Conservation (phyloP, 495 filamentous ascomycete genomes). For the Jackrogersella minutella region DNA sequence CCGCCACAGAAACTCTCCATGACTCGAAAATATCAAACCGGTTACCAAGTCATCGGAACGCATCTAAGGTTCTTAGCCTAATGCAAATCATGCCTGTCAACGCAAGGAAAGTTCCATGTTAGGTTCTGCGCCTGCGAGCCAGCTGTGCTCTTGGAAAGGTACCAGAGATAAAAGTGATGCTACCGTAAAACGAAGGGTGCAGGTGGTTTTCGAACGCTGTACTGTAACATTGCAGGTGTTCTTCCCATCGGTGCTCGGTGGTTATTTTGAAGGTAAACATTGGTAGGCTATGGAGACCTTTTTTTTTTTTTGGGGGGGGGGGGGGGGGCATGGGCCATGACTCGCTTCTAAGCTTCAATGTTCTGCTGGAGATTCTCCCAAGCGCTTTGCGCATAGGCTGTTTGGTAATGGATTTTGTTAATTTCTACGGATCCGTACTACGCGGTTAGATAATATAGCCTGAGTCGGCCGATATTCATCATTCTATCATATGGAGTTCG, state of each 20-base stretch:
- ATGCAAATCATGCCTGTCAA: slow-evolving; percentile 33
- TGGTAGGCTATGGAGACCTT: neutral
- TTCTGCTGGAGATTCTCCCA: too few relatives aligned
- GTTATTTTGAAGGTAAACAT: slow-evolving; percentile 10
- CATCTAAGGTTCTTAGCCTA: slow-evolving; percentile 24
- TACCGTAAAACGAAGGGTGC: neutral
- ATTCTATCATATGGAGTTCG: slow-evolving; percentile 6
- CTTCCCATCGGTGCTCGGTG: slow-evolving; percentile 17
- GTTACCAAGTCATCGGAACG: slow-evolving; percentile 30
- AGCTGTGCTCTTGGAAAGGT: neutral
- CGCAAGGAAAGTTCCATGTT: slow-evolving; percentile 3
- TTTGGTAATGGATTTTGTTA: slow-evolving; percentile 17
- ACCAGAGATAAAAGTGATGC: slow-evolving; percentile 1
- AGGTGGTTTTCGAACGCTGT: neutral
- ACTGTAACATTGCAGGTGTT: neutral
- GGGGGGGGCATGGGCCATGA: too few relatives aligned
- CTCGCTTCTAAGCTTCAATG: too few relatives aligned
- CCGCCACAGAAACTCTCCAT: neutral
- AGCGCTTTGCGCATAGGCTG: slow-evolving; percentile 26
- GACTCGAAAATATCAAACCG: slow-evolving; percentile 25
- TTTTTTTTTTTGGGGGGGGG: too few relatives aligned
- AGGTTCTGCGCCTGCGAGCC: slow-evolving; percentile 7
- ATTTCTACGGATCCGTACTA: slow-evolving; percentile 22
- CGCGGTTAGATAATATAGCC: slow-evolving; percentile 22
- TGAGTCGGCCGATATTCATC: slow-evolving; percentile 18